phyloP scores from a whole-genome alignment of 1,139 yeast species.

The Lodderomyces metapsilosis region DNA sequence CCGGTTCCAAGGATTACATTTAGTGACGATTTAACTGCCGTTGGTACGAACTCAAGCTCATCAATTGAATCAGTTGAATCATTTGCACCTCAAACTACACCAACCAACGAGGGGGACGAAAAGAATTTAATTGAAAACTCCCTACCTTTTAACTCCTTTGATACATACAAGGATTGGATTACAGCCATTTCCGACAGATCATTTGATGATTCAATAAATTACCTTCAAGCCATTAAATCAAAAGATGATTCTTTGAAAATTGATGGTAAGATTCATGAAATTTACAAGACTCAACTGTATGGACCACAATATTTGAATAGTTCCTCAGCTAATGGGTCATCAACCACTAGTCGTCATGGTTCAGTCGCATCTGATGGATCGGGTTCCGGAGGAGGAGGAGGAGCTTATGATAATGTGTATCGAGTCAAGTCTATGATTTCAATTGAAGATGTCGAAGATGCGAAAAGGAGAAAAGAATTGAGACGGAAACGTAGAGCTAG shows the following conservation, averaged over 20 bases:
- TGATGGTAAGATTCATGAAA: conserved; percentile 32
- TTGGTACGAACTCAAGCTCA: conserved; percentile 4
- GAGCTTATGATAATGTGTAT: conserved; percentile 23
- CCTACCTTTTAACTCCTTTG: conserved; percentile 1
- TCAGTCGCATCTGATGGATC: background rate
- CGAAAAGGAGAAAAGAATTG: conserved; percentile 17
- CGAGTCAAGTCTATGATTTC: conserved; percentile 42
- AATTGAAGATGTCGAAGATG: conserved; percentile 30
- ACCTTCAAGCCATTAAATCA: conserved; percentile 20
- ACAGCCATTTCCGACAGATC: conserved; percentile 31
- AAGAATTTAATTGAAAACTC: background rate
- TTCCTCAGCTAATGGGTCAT: background rate
- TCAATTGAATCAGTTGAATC: conserved; percentile 17
- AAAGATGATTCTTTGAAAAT: conserved; percentile 23
- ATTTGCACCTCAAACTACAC: conserved; percentile 8
- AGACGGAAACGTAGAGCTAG: conserved; percentile 11
- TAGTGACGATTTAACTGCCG: conserved; percentile 5
- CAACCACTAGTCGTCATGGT: background rate
- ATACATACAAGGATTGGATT: conserved; percentile 24
- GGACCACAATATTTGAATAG: background rate
- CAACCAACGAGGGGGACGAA: background rate
- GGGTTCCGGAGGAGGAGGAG: background rate
- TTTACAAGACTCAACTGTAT: conserved; percentile 26
- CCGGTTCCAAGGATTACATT: conserved; percentile 9
- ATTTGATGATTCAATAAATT: conserved; percentile 23